A percentile compares a stretch with the other conserved stretches of the same genome.
phyloP scores from a whole-genome alignment of 2,329 filamentous ascomycete species.

The Calonectria crousiana region DNA sequence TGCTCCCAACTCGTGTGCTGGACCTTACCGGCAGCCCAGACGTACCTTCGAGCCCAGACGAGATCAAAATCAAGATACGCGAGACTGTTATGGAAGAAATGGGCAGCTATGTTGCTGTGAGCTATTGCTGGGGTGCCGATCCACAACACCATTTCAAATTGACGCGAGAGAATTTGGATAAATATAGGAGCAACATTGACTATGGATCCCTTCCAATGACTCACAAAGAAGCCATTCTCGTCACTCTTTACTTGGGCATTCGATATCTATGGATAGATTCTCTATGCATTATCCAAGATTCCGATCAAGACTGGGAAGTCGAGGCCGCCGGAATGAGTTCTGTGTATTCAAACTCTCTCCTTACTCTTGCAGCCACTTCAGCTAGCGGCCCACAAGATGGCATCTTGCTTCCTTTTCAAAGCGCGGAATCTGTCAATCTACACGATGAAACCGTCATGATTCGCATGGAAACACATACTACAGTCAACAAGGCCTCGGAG shows the following conservation, averaged over 20 bases:
- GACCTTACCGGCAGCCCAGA: conserved; percentile 2
- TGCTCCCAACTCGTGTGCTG: conserved; percentile 1
- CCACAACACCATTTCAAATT: conserved; percentile 1
- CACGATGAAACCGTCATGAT: neutral
- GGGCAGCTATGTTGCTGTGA: neutral
- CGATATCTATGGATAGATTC: conserved; percentile 33
- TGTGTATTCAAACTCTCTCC: conserved; percentile 34
- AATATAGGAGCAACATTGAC: neutral
- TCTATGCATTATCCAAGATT: conserved; percentile 29
- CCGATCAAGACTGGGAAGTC: conserved; percentile 18
- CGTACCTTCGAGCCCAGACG: neutral
- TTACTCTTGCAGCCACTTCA: conserved; percentile 5
- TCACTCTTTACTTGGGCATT: conserved; percentile 16
- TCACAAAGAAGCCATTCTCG: conserved; percentile 24
- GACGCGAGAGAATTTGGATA: neutral
- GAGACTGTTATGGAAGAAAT: neutral
- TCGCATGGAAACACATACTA: conserved; percentile 3
- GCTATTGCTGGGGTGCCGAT: conserved; percentile 10
- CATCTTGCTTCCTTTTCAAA: conserved; percentile 3
- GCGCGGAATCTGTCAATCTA: neutral
- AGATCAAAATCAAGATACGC: neutral
- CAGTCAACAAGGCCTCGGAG: neutral
- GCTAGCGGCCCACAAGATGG: neutral
- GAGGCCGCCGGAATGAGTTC: conserved; percentile 28
- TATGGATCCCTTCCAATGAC: conserved; percentile 15